Percentiles rank a stretch among this genome's conserved stretches.
phyloP scores from a whole-genome alignment of 345 rosid genomes.

The Citrus medica region DNA sequence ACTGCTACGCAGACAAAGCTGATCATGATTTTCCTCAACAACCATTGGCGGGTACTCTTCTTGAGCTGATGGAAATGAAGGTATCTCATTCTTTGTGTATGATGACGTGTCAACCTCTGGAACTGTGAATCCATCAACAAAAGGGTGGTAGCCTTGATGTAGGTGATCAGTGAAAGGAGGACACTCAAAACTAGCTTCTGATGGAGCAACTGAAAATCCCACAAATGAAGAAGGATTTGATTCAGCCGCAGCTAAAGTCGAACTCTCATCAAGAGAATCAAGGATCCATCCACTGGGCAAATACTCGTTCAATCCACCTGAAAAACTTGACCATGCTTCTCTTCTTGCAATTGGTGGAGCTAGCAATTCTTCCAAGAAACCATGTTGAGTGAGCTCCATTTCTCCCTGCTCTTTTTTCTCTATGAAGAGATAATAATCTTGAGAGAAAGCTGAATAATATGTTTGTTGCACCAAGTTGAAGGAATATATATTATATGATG shows the following conservation, averaged over 20 bases:
- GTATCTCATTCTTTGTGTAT: constrained; percentile 20
- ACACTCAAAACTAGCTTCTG: constrained; percentile 38
- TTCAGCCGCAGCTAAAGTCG: constrained; percentile 19
- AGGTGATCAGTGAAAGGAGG: constrained; percentile 25
- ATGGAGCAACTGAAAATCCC: constrained; percentile 26
- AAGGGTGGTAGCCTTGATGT: constrained; percentile 26
- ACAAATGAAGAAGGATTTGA: constrained; percentile 29
- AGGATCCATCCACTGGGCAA: constrained; percentile 48
- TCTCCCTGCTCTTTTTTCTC: constrained; percentile 11
- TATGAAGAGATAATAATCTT: neutral
- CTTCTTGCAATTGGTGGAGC: constrained; percentile 39
- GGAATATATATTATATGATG: neutral
- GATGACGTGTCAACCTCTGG: constrained; percentile 33
- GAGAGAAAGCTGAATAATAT: constrained; percentile 14
- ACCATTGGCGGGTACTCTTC: constrained; percentile 40
- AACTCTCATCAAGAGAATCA: constrained; percentile 40
- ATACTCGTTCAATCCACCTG: constrained; percentile 29
- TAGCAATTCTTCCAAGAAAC: constrained; percentile 69
- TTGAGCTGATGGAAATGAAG: constrained; percentile 35
- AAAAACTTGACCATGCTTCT: constrained; percentile 33
- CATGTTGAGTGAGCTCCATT: constrained; percentile 72
- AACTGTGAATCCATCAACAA: constrained; percentile 40
- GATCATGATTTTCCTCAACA: constrained; percentile 38
- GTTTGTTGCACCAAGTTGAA: constrained; percentile 24
- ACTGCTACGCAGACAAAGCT: constrained; percentile 25